Base-by-base conservation (phyloP, 768 basidiomycete species). In the Panaeolus cyanescens region DNA sequence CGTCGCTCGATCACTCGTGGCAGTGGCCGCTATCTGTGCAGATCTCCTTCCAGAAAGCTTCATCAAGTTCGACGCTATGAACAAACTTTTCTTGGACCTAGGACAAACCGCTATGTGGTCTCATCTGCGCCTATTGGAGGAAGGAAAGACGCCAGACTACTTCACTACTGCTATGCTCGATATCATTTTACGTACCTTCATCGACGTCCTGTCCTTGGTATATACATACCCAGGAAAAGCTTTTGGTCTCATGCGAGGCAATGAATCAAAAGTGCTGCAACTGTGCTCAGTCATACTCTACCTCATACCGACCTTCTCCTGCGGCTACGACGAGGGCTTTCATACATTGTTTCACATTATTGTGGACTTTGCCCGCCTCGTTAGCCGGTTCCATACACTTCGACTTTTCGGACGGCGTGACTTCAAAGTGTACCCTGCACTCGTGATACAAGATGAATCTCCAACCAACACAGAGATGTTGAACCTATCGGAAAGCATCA, bases 251-350 rank as follows among this genome's bases (percentile, higher is more conserved):
- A 22, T 60, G 20, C 20, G 32, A 3, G 59, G 45, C 32, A 25
- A 17, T 15, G 34, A 60, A 36, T 56, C 55, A 37, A 56, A 56
- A 37, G 32, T 34, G 28, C 33, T 56, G 6, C 55, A 56, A 37
- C 32, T 56, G 9, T 56, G 33, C 32, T 33, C 55, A 4, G 9
- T 56, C 10, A 17, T 37, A 19, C 15, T 56, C 6, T 56, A 32
- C 32, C 31, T 56, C 32, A 17, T 40, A 17, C 39, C 39, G 7
- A 40, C n/a, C 7, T 40, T 40, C n/a, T 8, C 39, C 22, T 40
- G 8, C n/a, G 19, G 22, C 7, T n/a, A 42, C 12, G n/a, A n/a
- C 19, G 39, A 42, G 8, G 19, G 39, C 39, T 42, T 42, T 12
- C n/a, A 42, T 20, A 42, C 22, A 22, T 20, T 9, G 19, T n/a